phyloP scores from a whole-genome alignment of 257 asterid genomes.

The Avicennia marina region DNA sequence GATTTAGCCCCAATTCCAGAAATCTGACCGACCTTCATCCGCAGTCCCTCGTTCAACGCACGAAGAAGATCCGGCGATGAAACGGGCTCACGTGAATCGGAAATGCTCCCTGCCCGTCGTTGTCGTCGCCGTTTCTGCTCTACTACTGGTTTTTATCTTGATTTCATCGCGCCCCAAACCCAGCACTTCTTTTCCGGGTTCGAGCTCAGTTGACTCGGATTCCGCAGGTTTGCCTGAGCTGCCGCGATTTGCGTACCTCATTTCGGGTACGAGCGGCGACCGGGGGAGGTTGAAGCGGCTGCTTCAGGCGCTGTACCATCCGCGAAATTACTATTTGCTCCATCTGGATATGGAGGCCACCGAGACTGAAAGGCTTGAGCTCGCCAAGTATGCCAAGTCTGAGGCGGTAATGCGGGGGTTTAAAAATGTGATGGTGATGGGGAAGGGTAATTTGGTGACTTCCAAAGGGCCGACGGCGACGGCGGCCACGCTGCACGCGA shows the following conservation, averaged over 20 bases:
- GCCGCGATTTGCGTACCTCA: conserved; percentile 78
- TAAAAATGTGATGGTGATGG: conserved; percentile 75
- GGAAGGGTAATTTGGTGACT: conserved; percentile 70
- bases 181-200: conserved; percentile 19
- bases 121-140: conserved; percentile 24
- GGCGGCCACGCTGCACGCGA: conserved; percentile 72
- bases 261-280: conserved; percentile 69
- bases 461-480: conserved; percentile 71
- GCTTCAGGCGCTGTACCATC: conserved; percentile 82
- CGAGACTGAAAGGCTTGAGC: conserved; percentile 64
- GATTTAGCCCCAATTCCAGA: not conserved
- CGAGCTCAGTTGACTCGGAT: conserved; percentile 18
- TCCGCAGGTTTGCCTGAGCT: conserved; percentile 31
- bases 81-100: conserved; percentile 47
- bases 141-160: conserved; percentile 30
- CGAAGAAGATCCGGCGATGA: conserved; percentile 37
- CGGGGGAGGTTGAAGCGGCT: conserved; percentile 49
- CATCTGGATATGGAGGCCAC: conserved; percentile 79
- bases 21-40: not conserved
- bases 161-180: conserved; percentile 30
- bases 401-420: conserved; percentile 47
- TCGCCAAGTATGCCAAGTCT: conserved; percentile 56
- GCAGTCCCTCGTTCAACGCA: too few relatives aligned
- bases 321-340: conserved; percentile 71
- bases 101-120: conserved; percentile 53